Evolutionary conservation across 345 rosid species (phyloP), one percentile per base, ranked within the genome.

Genomic region (Cardiospermum halicacabum): DNA sequence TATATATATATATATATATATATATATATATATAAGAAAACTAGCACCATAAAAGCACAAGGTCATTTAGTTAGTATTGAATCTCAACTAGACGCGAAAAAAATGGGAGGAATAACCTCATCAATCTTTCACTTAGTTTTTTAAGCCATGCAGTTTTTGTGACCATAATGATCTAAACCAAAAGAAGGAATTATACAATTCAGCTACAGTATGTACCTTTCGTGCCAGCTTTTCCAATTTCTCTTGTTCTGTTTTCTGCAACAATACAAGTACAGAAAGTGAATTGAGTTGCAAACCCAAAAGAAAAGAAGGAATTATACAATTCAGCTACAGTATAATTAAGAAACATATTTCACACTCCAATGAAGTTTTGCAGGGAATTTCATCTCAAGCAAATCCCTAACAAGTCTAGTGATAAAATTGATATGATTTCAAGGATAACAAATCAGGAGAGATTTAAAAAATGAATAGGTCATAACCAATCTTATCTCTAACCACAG

Each of bases 231-330:
- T 91, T 81, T 91, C 93, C 66, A 94, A 67, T 73, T 91, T 94
- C 80, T 91, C 96, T 55, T 80, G 76, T 83, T 94, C 99, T 65
- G 67, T 82, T 87, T 89, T 95, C 99, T 95, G 85, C 74, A 78
- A 80, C 3, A 40, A 48, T 22, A 60, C 39, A 62, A 60, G 40
- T 31, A 32, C 5, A 10, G 43, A 25, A 16, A 36, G n/a, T n/a
- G n/a, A 53, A 13, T 13, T 53, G 60, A 58, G 51, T 13, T 47
- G 24, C 51, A 47, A 47, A 47, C 1, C n/a, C 51, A 16, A 19
- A 1, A 47, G 0, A 1, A 18, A 47, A 16, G 19, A 47, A 47
- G 51, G 21, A 45, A 47, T 15, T 47, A 40, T 40, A 40, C 47
- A 2, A 11, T 24, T 47, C 24, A 19, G 24, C 19, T 32, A 5